These are phyloP conservation scores for Talaromyces nanjingensis DNA, from an alignment of 495 filamentous ascomycete species.

Conservation along the genomic window DNA sequence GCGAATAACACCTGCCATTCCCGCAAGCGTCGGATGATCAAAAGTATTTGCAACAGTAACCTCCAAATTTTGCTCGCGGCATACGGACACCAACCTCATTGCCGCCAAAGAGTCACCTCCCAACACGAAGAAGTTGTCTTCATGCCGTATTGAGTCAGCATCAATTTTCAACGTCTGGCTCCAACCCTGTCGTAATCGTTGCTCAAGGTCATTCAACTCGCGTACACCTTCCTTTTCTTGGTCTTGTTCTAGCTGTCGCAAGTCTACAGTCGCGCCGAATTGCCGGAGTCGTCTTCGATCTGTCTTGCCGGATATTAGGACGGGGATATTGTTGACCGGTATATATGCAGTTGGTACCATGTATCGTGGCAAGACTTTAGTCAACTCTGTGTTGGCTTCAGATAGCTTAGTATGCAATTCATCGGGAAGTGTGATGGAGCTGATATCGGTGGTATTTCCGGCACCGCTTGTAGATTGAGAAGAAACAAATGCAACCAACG, in stretches of 20 bases:
- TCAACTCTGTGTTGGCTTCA: conserved; percentile 19
- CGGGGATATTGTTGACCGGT: conserved; percentile 30
- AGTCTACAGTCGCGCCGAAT: conserved; percentile 25
- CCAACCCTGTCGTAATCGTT: conserved; percentile 36
- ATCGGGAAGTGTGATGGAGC: conserved; percentile 13
- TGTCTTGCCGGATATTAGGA: conserved; percentile 36
- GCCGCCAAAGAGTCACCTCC: conserved; percentile 59
- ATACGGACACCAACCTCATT: conserved; percentile 42
- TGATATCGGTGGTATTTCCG: conserved; percentile 14
- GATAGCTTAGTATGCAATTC: conserved; percentile 18
- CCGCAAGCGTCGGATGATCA: conserved; percentile 38
- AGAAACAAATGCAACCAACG: conserved; percentile 31
- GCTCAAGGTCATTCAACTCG: conserved; percentile 29
- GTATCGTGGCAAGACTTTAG: conserved; percentile 31
- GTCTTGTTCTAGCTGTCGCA: conserved; percentile 23
- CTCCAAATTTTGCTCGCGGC: conserved; percentile 24
- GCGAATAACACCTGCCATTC: conserved; percentile 23
- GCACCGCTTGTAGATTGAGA: conserved; percentile 18
- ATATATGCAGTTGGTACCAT: conserved; percentile 42
- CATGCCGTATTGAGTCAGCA: conserved; percentile 20
- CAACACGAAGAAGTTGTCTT: conserved; percentile 50
- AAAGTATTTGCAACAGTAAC: conserved; percentile 38
- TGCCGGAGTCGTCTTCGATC: conserved; percentile 33
- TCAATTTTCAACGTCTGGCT: conserved; percentile 30
- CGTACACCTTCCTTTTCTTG: conserved; percentile 12